Percentiles rank a stretch among this genome's conserved stretches.
Conservation (phyloP, 192 early-diverging fungal genomes). For the Coemansia sp. region DNA sequence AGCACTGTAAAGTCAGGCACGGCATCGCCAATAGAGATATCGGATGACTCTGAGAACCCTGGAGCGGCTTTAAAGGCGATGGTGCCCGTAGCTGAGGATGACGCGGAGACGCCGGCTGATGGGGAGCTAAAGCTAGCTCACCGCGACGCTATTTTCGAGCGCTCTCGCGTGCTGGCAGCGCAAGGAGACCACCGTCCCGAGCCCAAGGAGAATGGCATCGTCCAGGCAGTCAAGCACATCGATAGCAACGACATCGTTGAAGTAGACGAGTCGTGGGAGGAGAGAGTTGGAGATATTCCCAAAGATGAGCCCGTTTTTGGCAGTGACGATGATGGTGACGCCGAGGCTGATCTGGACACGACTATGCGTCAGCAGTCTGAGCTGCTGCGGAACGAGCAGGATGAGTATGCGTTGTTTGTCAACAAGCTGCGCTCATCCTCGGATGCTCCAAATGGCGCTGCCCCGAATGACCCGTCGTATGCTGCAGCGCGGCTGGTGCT, state of each 20-base stretch:
- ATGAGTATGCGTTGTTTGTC: constrained; percentile 67
- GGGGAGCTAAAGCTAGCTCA: not conserved
- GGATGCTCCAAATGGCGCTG: not conserved
- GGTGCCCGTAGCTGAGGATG: not conserved
- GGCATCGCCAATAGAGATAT: not conserved
- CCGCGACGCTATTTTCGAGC: constrained; percentile 3
- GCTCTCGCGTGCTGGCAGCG: not conserved
- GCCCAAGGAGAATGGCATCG: not conserved
- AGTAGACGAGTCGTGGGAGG: not conserved
- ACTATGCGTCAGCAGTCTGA: constrained; percentile 12
- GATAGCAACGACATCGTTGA: not conserved
- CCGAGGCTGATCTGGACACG: constrained; percentile 44
- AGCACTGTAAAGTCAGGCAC: not conserved
- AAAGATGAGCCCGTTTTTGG: constrained; percentile 3
- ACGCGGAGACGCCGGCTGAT: not conserved
- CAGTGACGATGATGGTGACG: constrained; percentile 30
- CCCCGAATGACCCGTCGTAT: not conserved
- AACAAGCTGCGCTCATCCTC: constrained; percentile 22
- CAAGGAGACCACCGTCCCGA: not conserved
- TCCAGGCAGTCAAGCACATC: not conserved
- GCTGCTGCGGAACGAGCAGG: constrained; percentile 53
- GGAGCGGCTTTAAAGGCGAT: not conserved
- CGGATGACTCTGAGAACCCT: not conserved
- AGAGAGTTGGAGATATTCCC: not conserved
- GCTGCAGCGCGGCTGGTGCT: constrained; percentile 30